Evolutionary conservation across 768 basidiomycete species (phyloP).

Genomic region (Hemileccinum rubropunctum): DNA sequence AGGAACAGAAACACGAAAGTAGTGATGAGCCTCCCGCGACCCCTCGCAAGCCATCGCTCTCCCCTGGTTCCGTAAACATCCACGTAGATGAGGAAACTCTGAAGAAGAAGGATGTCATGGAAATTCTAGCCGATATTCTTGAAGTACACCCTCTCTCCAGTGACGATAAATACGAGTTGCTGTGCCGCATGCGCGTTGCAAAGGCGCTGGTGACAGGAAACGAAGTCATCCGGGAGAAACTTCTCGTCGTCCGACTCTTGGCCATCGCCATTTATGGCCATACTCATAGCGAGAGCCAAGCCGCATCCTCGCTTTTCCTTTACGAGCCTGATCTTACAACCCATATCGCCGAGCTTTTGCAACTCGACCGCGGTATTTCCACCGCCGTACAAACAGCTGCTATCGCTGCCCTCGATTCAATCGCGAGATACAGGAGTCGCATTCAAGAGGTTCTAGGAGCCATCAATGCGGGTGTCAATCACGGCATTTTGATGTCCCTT

Average conservation of each 20-base stretch:
- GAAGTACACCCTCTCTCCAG: slow-evolving; percentile 69
- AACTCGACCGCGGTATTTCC: slow-evolving; percentile 71
- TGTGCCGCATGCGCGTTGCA: slow-evolving; percentile 84
- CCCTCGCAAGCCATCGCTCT: slow-evolving; percentile 45
- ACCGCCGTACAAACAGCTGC: slow-evolving; percentile 78
- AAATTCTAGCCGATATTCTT: slow-evolving; percentile 71
- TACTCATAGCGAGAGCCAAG: slow-evolving; percentile 76
- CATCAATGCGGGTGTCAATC: slow-evolving; percentile 93
- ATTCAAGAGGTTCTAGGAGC: slow-evolving; percentile 85
- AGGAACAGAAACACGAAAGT: slow-evolving; percentile 47
- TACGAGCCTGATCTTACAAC: slow-evolving; percentile 92
- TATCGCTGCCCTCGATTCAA: slow-evolving; percentile 85
- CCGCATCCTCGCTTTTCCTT: slow-evolving; percentile 80
- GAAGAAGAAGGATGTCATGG: slow-evolving; percentile 63
- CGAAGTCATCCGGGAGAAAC: slow-evolving; percentile 68
- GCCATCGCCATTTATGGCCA: slow-evolving; percentile 91
- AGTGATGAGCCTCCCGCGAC: slow-evolving; percentile 42
- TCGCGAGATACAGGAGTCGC: slow-evolving; percentile 80
- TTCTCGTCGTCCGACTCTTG: slow-evolving; percentile 77
- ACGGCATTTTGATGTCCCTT: slow-evolving; percentile 89
- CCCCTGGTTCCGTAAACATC: slow-evolving; percentile 54
- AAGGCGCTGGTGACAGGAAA: slow-evolving; percentile 58
- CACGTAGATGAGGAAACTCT: slow-evolving; percentile 62
- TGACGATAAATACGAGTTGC: slow-evolving; percentile 82
- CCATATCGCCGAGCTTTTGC: slow-evolving; percentile 87